Evolutionary conservation across 2,329 filamentous ascomycete genomes (phyloP), one percentile per base, ranked within the genome.

Genomic region (Neophaeococcomyces mojaviensis): DNA sequence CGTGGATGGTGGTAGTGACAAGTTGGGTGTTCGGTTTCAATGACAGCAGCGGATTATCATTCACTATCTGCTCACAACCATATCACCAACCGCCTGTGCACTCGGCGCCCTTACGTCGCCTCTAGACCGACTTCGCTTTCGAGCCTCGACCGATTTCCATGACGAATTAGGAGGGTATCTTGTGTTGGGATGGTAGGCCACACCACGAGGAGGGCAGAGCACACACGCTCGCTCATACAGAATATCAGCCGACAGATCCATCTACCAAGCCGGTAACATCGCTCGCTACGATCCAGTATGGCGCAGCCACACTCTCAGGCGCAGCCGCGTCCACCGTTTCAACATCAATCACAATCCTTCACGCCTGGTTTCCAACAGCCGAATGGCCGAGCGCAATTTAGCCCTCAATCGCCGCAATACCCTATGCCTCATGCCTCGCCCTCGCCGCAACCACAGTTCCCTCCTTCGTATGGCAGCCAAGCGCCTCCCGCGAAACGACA

Each of bases 401-500:
- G 50, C 7, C 49, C 53, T 42, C 55, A 55, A 41, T 55, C 54
- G 26, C 54, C 55, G 33, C 44, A 37, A n/a, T 36, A 46, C 16
- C 35, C 34, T 20, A 45, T 54, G 45, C 44, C 32, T 31, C 55
- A 72, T 44, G 86, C 78, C 64, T 82, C 81, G 51, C 79, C 79
- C 55, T 74, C 77, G 24, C 81, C 78, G 47, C 74, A 74, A 39
- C 73, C 76, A 30, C 41, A 44, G 18, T 74, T 80, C 19, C 82
- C 82, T 19, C 80, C 52, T 32, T 48, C 49, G 18, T 48, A 52
- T 33, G 55, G 45, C 44, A 43, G 41, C 31, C 55, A 58, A 32
- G 77, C 82, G 39, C 84, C 84, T 39, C 81, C 86, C 13, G 78
- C 77, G 49, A 90, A 92, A 69, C 78, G 85, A 62, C 82, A 77